These are phyloP conservation scores for Amylostereum areolatum DNA, from an alignment of 1,284 basidiomycete species.

Conservation along the genomic window DNA sequence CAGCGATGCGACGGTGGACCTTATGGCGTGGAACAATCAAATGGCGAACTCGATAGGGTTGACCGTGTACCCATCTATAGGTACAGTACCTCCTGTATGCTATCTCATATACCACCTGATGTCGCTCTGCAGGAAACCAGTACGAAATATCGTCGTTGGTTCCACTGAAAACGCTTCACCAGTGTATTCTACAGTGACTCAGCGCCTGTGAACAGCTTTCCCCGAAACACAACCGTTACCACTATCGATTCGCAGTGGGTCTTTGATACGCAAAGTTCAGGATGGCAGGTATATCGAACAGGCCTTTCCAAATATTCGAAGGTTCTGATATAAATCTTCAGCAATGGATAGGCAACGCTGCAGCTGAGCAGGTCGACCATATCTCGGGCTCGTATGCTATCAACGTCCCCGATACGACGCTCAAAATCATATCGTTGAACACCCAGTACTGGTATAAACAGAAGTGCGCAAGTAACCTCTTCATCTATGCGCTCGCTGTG, in stretches of 20 bases:
- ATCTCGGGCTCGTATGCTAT: slow-evolving; percentile 8
- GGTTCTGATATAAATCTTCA: neutral
- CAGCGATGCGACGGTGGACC: slow-evolving; percentile 33
- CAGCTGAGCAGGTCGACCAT: slow-evolving; percentile 8
- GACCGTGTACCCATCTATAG: slow-evolving; percentile 9
- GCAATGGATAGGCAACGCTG: slow-evolving; percentile 8
- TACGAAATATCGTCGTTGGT: too few species aligned
- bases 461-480: slow-evolving; percentile 1
- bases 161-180: neutral
- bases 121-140: neutral
- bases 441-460: slow-evolving; percentile 20
- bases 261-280: slow-evolving; percentile 10
- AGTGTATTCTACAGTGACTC: slow-evolving; percentile 3
- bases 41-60: slow-evolving; percentile 4
- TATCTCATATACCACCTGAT: neutral
- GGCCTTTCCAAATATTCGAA: neutral
- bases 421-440: slow-evolving; percentile 21
- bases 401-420: slow-evolving; percentile 3
- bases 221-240: slow-evolving; percentile 3
- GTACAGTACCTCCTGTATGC: slow-evolving; percentile 1
- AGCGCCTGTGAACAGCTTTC: slow-evolving; percentile 12
- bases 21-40: slow-evolving; percentile 8
- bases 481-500: too few species aligned
- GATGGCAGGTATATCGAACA: slow-evolving; percentile 6
- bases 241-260: slow-evolving; percentile 11